Percentiles rank a stretch among this genome's conserved stretches.
Conservation (phyloP, 140 eudicot species). For the Ambrosia hybrid region DNA sequence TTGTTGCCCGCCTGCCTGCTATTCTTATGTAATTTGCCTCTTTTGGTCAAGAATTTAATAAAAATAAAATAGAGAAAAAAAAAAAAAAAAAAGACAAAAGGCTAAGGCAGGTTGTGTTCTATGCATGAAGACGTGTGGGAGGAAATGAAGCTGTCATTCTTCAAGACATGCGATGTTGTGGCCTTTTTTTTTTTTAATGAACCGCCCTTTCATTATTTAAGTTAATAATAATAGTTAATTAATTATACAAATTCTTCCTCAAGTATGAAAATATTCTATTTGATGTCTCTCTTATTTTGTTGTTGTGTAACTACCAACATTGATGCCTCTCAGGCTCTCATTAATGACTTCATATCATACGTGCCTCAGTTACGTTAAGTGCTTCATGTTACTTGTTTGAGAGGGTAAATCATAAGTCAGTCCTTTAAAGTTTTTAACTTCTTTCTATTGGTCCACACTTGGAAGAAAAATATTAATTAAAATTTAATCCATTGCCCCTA, state of each 20-base stretch:
- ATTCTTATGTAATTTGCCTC: too few species aligned
- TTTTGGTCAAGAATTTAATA: too few species aligned
- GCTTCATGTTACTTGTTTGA: too few species aligned
- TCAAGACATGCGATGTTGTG: constrained; percentile 37
- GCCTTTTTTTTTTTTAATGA: constrained; percentile 14
- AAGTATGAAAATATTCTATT: neutral
- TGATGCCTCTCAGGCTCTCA: neutral
- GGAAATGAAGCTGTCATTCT: constrained; percentile 35
- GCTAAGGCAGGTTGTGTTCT: constrained; percentile 11
- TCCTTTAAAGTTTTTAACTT: too few species aligned
- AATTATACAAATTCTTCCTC: neutral
- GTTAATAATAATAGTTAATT: neutral
- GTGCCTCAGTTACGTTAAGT: too few species aligned
- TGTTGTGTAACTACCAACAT: neutral
- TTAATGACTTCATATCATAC: neutral
- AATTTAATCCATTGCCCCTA: too few species aligned
- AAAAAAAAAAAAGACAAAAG: too few species aligned
- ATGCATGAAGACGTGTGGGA: constrained; percentile 32
- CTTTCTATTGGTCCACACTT: too few species aligned
- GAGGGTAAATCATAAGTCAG: neutral
- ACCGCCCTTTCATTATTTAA: neutral
- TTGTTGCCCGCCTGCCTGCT: too few species aligned
- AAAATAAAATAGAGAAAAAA: too few species aligned
- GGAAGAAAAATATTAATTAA: too few species aligned
- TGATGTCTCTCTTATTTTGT: neutral